Base-by-base conservation (phyloP, 164 flowering plant genomes). In the Vitis rotundifolia region DNA sequence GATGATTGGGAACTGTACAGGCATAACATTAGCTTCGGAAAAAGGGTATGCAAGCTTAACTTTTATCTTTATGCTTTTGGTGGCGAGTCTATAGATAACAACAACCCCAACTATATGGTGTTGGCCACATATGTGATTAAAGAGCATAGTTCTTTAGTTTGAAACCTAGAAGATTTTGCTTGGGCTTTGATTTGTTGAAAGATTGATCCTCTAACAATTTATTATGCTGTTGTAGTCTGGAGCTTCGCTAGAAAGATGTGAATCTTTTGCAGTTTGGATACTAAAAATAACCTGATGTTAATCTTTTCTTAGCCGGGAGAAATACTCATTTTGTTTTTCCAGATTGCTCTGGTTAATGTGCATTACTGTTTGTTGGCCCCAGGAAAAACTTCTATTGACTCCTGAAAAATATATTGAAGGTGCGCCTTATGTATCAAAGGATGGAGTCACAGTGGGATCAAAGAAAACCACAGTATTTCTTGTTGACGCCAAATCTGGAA, bases 401-500 rank as follows among this genome's bases (percentile, higher is more conserved):
- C 63, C 72, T 37, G 87, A 79, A 14, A 85, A 89, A 13, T 73
- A 70, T 67, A 37, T 89, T 56, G 64, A 49, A 49, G 67, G 54
- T 5, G 68, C 79, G 16, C 88, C 89, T 49, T 49, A 54, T 18
- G 61, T 77, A 12, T 71, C 79, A 22, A 70, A 76, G 68, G 80
- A 83, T 78, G 86, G 84, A 28, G 48, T 84, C 58, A 77, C 79
- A 18, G 13, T 81, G 26, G 90, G 87, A 18, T 73, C 78, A 11
- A 86, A 69, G 73, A 79, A 69, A n/a, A 85, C 82, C 37, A 78
- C 87, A 52, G 80, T 81, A 0, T 80, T 68, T 64, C 59, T 75
- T 37, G 74, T 89, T 67, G 86, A 89, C 80, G 82, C 82, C 28
- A 64, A 67, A 62, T 71, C 81, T 47, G 94, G 94, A 64, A 72